Conservation (phyloP, 495 filamentous ascomycete genomes). For the Lepraria neglecta region DNA sequence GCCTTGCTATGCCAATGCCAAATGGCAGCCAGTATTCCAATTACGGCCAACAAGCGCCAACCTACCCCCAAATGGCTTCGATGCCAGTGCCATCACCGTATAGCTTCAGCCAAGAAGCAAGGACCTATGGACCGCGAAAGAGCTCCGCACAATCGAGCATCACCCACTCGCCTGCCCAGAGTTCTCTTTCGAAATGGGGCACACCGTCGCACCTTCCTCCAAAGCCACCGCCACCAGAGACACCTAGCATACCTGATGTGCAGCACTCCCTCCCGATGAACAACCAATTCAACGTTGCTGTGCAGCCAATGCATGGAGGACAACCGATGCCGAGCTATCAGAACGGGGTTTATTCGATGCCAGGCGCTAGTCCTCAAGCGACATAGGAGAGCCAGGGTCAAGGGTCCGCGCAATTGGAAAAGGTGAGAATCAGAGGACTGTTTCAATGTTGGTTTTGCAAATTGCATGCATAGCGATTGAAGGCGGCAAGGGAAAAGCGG, state of each 20-base stretch:
- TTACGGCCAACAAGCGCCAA: slow-evolving; percentile 35
- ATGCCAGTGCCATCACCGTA: slow-evolving; percentile 7
- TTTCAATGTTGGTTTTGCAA: neutral
- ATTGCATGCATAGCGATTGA: slow-evolving; percentile 13
- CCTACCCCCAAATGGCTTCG: slow-evolving; percentile 27
- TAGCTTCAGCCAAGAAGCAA: slow-evolving; percentile 13
- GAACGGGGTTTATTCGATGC: slow-evolving; percentile 27
- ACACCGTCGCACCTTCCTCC: slow-evolving; percentile 49
- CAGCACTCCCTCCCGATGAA: slow-evolving; percentile 28
- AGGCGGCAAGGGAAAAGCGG: neutral
- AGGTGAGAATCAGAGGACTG: neutral
- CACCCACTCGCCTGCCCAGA: slow-evolving; percentile 20
- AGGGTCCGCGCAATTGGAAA: neutral
- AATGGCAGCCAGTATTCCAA: slow-evolving; percentile 37
- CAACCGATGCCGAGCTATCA: slow-evolving; percentile 28
- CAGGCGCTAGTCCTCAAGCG: slow-evolving; percentile 19
- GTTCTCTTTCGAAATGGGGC: slow-evolving; percentile 44
- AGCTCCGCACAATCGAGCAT: slow-evolving; percentile 17
- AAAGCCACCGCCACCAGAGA: slow-evolving; percentile 50
- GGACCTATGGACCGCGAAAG: slow-evolving; percentile 28
- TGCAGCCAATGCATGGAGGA: slow-evolving; percentile 24
- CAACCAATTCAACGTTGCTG: slow-evolving; percentile 23
- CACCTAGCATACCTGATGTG: slow-evolving; percentile 30
- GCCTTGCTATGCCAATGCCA: slow-evolving; percentile 32
- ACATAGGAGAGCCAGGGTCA: neutral